Evolutionary conservation across 768 basidiomycete species (phyloP).

Genomic region (Hypholoma sublateritium): DNA sequence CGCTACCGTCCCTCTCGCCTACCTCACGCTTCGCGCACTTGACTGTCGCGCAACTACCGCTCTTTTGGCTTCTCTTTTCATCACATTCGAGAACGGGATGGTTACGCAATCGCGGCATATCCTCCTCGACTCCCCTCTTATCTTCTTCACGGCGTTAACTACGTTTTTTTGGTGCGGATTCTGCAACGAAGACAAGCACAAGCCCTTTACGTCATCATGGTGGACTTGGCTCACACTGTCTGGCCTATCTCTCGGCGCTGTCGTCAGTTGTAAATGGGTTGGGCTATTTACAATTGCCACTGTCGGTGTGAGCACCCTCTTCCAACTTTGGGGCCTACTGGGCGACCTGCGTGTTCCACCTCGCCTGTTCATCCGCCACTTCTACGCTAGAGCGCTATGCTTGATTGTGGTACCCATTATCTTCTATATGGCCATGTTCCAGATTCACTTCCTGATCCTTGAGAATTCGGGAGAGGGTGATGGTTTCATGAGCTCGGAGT

Average conservation of each 20-base stretch:
- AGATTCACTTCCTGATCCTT: constrained; percentile 89
- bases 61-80: constrained; percentile 84
- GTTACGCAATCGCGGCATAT: constrained; percentile 96
- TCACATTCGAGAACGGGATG: constrained; percentile 96
- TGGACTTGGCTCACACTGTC: constrained; percentile 91
- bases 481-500: constrained; percentile 99
- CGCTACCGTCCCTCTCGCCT: constrained; percentile 85
- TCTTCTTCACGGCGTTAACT: constrained; percentile 96
- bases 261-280: constrained; percentile 96
- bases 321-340: constrained; percentile 86
- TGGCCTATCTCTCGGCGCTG: constrained; percentile 89
- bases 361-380: constrained; percentile 77
- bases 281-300: constrained; percentile 98
- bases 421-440: constrained; percentile 98
- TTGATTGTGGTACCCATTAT: constrained; percentile 80
- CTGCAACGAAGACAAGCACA: constrained; percentile 84
- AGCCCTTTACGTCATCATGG: constrained; percentile 85
- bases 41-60: constrained; percentile 92
- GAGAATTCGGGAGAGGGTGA: constrained; percentile 94
- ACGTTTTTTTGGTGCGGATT: constrained; percentile 88
- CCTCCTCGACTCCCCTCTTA: constrained; percentile 95
- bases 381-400: constrained; percentile 86
- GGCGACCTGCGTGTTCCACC: constrained; percentile 84
- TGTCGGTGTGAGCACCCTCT: constrained; percentile 79
- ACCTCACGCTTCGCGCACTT: constrained; percentile 90